Evolutionary conservation across 495 filamentous ascomycete genomes (phyloP), one percentile per base, ranked within the genome.

Genomic region (Thermochaetoides thermophila): DNA sequence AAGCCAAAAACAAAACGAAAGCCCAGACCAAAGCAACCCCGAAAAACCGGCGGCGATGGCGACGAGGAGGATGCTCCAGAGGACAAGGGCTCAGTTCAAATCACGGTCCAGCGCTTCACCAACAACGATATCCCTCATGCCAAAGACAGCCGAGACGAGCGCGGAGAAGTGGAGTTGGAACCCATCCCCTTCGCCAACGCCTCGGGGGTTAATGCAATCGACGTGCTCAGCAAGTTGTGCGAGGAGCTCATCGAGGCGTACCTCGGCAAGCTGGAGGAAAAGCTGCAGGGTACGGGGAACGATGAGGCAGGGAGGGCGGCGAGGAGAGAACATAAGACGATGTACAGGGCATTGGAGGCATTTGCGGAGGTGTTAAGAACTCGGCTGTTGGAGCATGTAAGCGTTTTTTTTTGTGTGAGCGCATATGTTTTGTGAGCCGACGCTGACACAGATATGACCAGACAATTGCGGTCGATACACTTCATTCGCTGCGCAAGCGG

Each of bases 161-260:
- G 32, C 6, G 47, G 52, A 27, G 49, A 47, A 9, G 64, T n/a
- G n/a, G n/a, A n/a, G n/a, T n/a, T n/a, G n/a, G n/a, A 24, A 6
- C 21, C 11, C 21, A 6, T 11, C 25, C 59, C 64, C 5, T 64
- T 62, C 24, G 44, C 69, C 8, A 73, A 61, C 38, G 67, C 70
- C n/a, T 63, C 63, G 17, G 76, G 73, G 18, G 74, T 79, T 35
- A 82, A 81, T 40, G 59, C 70, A 1, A 63, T 80, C 12, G 78
- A 84, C 31, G 78, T 82, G 0, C 49, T 82, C 7, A 61, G 68
- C 29, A 75, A 81, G 49, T 65, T 82, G 26, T 81, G 76, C 52
- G 66, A 73, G 26, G 78, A 82, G 46, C 69, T 76, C 1, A 55
- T 79, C 17, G 70, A 71, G 22, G 66, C 52, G 4, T 61, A 55